These are phyloP conservation scores for Ophiostoma piceae DNA, from an alignment of 2,329 filamentous ascomycete species.

Conservation along the genomic window DNA sequence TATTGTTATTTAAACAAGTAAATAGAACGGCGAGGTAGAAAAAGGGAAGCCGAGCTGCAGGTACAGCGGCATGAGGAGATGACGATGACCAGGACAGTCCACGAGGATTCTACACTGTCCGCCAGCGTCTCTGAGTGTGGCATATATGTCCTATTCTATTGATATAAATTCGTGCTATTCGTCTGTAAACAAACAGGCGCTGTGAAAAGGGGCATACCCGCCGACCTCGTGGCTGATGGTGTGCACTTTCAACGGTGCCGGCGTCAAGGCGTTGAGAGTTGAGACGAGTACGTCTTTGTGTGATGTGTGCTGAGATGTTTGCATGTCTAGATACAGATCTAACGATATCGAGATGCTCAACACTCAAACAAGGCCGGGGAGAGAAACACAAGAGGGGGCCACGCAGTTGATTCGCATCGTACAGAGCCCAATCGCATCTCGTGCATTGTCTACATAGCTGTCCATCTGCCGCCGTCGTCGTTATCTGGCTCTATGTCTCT, in stretches of 20 bases:
- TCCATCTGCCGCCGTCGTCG: too few species aligned
- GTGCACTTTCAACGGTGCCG: not conserved
- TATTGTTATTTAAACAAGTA: not conserved
- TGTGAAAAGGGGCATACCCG: slow-evolving; percentile 4
- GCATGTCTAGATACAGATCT: not conserved
- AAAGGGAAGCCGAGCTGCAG: not conserved
- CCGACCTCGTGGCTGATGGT: not conserved
- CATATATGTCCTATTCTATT: not conserved
- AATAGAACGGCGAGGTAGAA: not conserved
- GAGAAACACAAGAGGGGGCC: not conserved
- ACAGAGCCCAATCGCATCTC: not conserved
- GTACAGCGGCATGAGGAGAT: not conserved
- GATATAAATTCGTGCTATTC: not conserved
- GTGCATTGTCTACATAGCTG: not conserved
- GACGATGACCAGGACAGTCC: not conserved
- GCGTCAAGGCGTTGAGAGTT: not conserved
- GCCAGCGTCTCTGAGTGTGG: not conserved
- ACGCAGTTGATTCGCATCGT: not conserved
- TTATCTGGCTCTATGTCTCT: not conserved
- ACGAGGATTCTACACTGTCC: not conserved
- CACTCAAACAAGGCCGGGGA: not conserved
- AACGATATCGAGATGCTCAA: not conserved
- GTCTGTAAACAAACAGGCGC: not conserved
- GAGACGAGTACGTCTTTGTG: too few species aligned
- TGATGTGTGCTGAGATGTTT: not conserved